A percentile compares a stretch with the other conserved stretches of the same genome.
These are phyloP conservation scores for Penicillium aurantiogriseum DNA, from an alignment of 2,329 filamentous ascomycete species.

Conservation along the genomic window DNA sequence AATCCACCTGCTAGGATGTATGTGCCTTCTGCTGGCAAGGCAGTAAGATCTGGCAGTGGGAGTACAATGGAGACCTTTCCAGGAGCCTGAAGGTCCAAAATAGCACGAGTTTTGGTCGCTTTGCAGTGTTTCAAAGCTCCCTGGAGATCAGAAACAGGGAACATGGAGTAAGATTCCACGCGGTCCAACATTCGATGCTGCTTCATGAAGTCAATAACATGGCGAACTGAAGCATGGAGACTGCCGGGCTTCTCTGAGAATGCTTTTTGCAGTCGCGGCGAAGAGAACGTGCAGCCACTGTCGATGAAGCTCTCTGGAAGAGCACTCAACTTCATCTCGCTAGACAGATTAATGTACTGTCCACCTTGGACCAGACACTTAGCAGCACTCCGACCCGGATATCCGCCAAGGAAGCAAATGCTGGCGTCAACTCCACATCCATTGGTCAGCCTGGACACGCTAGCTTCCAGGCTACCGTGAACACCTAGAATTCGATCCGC, in stretches of 20 bases:
- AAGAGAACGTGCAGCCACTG: constrained; percentile 20
- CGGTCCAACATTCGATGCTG: constrained; percentile 13
- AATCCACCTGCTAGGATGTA: constrained; percentile 25
- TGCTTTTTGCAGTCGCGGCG: constrained; percentile 9
- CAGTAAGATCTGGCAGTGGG: constrained; percentile 8
- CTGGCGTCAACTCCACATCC: constrained; percentile 19
- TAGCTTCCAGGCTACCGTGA: constrained; percentile 12
- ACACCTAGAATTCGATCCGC: constrained; percentile 12
- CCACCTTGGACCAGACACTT: constrained; percentile 14
- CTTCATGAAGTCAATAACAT: constrained; percentile 18
- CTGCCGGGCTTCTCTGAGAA: constrained; percentile 19
- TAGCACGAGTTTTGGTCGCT: constrained; percentile 7
- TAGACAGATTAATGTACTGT: constrained; percentile 20
- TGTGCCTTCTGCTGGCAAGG: constrained; percentile 11
- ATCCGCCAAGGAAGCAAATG: constrained; percentile 16
- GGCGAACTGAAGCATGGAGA: constrained; percentile 12
- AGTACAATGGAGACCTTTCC: constrained; percentile 16
- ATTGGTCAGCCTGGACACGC: constrained; percentile 17
- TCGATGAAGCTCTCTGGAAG: constrained; percentile 19
- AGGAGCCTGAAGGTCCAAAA: constrained; percentile 15
- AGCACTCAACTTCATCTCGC: constrained; percentile 19
- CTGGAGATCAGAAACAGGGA: constrained; percentile 13
- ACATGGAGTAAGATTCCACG: constrained; percentile 11
- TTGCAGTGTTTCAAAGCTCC: constrained; percentile 14
- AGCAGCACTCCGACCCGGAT: constrained; percentile 14